Base-by-base conservation (phyloP, 352 stramenopile genomes). In the Phytophthora pinifolia region DNA sequence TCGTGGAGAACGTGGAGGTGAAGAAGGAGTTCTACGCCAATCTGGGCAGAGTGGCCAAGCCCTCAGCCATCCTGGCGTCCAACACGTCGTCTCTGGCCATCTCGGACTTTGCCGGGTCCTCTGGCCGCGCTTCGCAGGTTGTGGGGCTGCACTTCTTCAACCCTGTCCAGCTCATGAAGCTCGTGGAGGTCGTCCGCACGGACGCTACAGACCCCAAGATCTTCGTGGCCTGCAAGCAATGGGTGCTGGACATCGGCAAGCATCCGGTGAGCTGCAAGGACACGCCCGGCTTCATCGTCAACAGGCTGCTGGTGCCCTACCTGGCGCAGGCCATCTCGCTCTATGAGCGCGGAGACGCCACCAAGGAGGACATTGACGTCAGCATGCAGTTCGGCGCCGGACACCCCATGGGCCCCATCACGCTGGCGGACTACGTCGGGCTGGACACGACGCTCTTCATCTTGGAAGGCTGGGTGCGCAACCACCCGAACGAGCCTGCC, bases 141-240 rank as follows among this genome's bases (percentile, higher is more conserved):
- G 88, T 99, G 0, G 96, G 97, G 3, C 76, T 99, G n/a, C 97
- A 99, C 70, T 99, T 99, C 72, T 99, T 99, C 81, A 99, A 99
- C 71, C 96, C 96, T 1, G 92, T 98, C 47, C 83, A 93, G 48
- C 68, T 97, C 27, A 96, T 98, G 89, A 96, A 96, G 82, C 83
- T 99, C 17, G 96, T 99, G 9, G 97, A 99, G 67, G 96, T 99
- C 17, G 90, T 99, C 52, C 64, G 79, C 31, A 98, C 95, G n/a
- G 82, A 98, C 15, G 67, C 86, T 17, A 99, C 96, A 10, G 86
- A 98, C 73, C 66, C 74, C 6, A 75, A 66, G 9, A 86, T 98
- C 25, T 98, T 99, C 65, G 87, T 98, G 27, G 78, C 81, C 17
- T 87, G 78, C 53, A 92, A 96, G 65, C 65, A 89, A 17, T 99